Evolutionary conservation across 2,329 filamentous ascomycete species (phyloP).

Genomic region (Leptographium wingfieldii): DNA sequence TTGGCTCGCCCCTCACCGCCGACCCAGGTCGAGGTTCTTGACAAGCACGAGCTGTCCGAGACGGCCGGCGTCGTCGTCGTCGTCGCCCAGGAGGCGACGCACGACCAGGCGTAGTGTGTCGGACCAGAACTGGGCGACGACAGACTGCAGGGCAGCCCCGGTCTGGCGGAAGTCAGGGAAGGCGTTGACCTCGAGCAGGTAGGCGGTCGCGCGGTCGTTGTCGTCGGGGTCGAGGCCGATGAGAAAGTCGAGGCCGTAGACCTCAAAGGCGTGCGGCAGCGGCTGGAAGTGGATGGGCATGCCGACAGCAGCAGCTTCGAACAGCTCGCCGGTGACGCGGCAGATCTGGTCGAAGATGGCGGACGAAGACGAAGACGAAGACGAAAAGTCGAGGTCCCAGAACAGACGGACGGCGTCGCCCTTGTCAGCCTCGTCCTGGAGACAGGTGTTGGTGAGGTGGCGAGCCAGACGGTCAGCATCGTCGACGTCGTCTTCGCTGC

Average conservation of each 20-base stretch:
- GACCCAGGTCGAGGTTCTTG: constrained; percentile 39
- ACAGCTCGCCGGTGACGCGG: constrained; percentile 59
- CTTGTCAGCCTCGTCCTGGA: constrained; percentile 53
- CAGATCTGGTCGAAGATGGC: constrained; percentile 65
- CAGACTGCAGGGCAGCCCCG: constrained; percentile 54
- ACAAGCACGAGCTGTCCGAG: constrained; percentile 34
- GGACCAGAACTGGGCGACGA: constrained; percentile 68
- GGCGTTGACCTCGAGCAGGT: constrained; percentile 84
- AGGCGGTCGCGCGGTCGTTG: constrained; percentile 31
- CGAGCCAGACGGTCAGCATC: constrained; percentile 44
- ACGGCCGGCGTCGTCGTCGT: background rate
- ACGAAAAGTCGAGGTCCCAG: constrained; percentile 44
- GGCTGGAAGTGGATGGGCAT: constrained; percentile 91
- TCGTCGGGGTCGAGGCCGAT: constrained; percentile 37
- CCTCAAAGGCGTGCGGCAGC: constrained; percentile 76
- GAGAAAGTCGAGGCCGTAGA: constrained; percentile 85
- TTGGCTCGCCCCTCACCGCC: constrained; percentile 16
- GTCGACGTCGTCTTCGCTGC: constrained; percentile 16
- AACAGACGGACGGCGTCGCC: constrained; percentile 51
- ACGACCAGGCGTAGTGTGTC: constrained; percentile 59
- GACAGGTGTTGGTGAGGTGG: constrained; percentile 91
- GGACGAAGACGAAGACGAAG: constrained; percentile 27
- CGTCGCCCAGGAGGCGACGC: constrained; percentile 34
- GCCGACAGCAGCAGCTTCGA: constrained; percentile 71
- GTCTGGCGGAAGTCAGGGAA: constrained; percentile 96